phyloP scores from a whole-genome alignment of 2,329 filamentous ascomycete genomes.

The Fusarium haematococcum region DNA sequence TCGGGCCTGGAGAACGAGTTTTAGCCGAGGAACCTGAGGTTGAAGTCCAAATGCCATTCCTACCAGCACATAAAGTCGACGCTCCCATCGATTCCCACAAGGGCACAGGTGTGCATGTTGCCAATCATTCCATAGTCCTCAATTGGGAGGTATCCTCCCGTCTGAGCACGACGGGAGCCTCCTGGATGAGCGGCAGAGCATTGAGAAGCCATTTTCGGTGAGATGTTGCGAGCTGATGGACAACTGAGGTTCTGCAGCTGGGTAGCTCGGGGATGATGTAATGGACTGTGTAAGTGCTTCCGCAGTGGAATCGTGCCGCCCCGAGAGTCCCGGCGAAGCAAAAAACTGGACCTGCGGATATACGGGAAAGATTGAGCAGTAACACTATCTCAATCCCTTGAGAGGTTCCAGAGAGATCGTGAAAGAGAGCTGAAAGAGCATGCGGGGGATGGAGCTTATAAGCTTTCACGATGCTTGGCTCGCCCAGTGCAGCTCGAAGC shows the following conservation, averaged over 20 bases:
- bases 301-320: conserved; percentile 1
- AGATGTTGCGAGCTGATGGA: neutral
- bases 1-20: conserved; percentile 68
- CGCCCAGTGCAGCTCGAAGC: conserved; percentile 2
- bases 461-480: conserved; percentile 27
- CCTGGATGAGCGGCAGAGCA: conserved; percentile 49
- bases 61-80: conserved; percentile 84
- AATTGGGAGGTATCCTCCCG: conserved; percentile 69
- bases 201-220: conserved; percentile 48
- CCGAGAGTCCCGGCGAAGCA: conserved; percentile 5
- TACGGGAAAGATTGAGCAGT: neutral
- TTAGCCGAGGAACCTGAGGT: neutral
- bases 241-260: neutral
- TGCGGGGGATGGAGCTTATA: conserved; percentile 27
- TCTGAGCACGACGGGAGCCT: conserved; percentile 49
- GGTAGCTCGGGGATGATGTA: conserved; percentile 37
- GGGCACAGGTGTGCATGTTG: conserved; percentile 82
- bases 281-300: conserved; percentile 31
- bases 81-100: conserved; percentile 80
- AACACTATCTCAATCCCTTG: neutral
- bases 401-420: neutral
- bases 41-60: conserved; percentile 37
- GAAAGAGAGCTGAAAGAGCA: neutral
- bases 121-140: conserved; percentile 85
- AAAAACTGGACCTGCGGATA: conserved; percentile 11